These are phyloP conservation scores for Cadophora sp. DNA, from an alignment of 2,329 filamentous ascomycete genomes.

Conservation along the genomic window DNA sequence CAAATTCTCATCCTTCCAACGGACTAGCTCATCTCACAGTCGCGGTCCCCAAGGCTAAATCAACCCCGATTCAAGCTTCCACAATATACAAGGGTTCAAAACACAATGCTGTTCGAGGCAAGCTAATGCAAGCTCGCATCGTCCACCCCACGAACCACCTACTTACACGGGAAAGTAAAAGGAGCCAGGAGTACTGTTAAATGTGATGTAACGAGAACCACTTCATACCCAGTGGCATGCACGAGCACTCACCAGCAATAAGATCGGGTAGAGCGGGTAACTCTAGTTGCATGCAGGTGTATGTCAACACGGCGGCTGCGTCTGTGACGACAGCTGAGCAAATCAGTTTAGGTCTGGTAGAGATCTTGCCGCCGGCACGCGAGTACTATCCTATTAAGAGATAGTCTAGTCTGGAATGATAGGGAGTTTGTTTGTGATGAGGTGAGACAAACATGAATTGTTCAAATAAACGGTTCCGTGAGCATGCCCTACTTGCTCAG, in stretches of 20 bases:
- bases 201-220: neutral
- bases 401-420: neutral
- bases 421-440: neutral
- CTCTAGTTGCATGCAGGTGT: neutral
- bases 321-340: neutral
- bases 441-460: neutral
- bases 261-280: neutral
- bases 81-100: too few relatives aligned
- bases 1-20: too few relatives aligned
- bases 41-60: too few relatives aligned
- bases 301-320: neutral
- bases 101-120: too few relatives aligned
- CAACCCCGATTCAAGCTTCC: too few relatives aligned
- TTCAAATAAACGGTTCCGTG: too few relatives aligned
- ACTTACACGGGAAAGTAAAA: neutral
- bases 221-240: neutral
- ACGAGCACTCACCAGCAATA: neutral
- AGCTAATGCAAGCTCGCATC: too few relatives aligned
- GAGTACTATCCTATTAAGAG: neutral
- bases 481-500: too few relatives aligned
- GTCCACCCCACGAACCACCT: neutral
- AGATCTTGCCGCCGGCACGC: neutral
- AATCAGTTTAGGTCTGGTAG: neutral
- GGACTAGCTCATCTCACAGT: too few relatives aligned
- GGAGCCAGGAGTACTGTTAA: neutral